Base-by-base conservation (phyloP, 306 rosid species). In the Quercus dentata region DNA sequence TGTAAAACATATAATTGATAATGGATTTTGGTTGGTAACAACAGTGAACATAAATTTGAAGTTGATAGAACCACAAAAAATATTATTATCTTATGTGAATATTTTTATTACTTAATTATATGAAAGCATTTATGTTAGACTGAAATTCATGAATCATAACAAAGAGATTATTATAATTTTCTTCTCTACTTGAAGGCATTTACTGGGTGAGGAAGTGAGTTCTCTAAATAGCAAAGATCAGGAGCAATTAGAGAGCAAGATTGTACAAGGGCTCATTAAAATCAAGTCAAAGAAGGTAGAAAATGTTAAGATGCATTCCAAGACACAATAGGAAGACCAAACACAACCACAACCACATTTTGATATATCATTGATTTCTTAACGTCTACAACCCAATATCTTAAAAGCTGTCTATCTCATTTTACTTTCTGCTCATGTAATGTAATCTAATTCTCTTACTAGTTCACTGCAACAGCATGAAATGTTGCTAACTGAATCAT, bases 161-260 rank as follows among this genome's bases (percentile, higher is more conserved):
- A n/a, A 20, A 41, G 71, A 31, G 33, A 44, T 31, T 67, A 73
- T 11, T 12, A 21, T 41, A 19, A 46, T 15, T 18, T 0, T 76
- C 19, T 41, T 20, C 25, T 72, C 51, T 54, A 15, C 23, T 71
- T 83, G 75, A 77, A 94, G 99, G 91, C 91, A 91, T 83, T 83
- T 94, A 80, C 89, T 91, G 95, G 99, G 99, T 20, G 99, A 92
- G 82, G 88, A 94, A 63, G 78, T 92, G 85, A 88, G 94, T 89
- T 82, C 93, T 61, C 83, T 94, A 35, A 88, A 84, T 5, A 90
- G 91, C 63, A 94, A 92, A 81, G 99, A 94, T 63, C 91, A 87
- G 5, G 92, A 94, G 89, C 99, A 94, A 81, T 79, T 94, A 35
- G 97, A 94, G 88, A 94, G 86, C 64, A 91, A 94, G 79, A 94